phyloP scores from a whole-genome alignment of 176 grass and related monocot species.

The Avena sativa region DNA sequence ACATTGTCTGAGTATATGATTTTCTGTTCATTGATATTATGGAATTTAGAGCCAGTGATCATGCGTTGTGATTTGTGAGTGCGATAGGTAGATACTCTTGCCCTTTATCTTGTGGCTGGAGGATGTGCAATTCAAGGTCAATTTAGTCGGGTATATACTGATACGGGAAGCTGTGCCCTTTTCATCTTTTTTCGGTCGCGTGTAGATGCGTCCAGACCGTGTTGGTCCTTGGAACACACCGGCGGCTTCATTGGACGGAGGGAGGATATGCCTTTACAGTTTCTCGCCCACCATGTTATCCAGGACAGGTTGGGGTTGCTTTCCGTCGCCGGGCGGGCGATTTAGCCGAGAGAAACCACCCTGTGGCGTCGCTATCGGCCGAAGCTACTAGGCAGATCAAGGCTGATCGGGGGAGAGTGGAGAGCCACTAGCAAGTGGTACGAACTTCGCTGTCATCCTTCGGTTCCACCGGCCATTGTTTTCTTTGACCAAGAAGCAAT shows the following conservation, averaged over 20 bases:
- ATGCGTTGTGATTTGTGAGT: background rate
- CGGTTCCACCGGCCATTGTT: background rate
- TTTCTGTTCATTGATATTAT: background rate
- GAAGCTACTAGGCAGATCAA: background rate
- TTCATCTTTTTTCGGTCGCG: background rate
- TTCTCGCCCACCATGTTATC: background rate
- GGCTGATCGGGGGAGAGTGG: no score
- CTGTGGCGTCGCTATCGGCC: background rate
- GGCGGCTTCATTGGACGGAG: background rate
- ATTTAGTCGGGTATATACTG: no score
- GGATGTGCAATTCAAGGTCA: background rate
- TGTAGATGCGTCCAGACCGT: constrained; percentile 11
- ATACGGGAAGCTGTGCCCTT: background rate
- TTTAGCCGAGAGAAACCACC: background rate
- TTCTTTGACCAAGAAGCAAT: background rate
- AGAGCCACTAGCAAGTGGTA: background rate
- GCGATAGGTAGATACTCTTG: background rate
- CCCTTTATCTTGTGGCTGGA: background rate
- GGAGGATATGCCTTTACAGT: background rate
- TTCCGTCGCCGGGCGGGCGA: background rate
- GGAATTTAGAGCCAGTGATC: background rate
- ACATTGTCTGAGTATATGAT: background rate
- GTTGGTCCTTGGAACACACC: background rate
- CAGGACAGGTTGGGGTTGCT: background rate
- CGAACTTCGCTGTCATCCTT: background rate